Percentiles rank a stretch among this genome's conserved stretches.
These are phyloP conservation scores for Eutypella sp. DNA, from an alignment of 2,329 filamentous ascomycete species.

Conservation along the genomic window DNA sequence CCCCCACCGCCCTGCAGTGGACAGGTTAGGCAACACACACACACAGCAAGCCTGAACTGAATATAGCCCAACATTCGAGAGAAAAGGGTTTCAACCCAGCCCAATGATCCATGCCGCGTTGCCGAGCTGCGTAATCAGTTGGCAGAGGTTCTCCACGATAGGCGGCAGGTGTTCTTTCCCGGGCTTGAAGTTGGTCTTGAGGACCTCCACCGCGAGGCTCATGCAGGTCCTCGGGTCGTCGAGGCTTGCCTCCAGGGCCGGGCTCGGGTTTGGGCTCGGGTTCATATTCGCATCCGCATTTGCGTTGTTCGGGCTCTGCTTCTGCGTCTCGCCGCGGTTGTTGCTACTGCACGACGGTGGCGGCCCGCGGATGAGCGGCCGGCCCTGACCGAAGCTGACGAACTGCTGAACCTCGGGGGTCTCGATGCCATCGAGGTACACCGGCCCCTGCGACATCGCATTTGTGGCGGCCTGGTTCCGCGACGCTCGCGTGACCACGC, in stretches of 20 bases:
- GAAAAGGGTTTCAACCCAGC: constrained; percentile 14
- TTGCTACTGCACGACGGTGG: too few relatives aligned
- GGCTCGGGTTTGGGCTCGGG: too few relatives aligned
- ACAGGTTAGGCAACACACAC: too few relatives aligned
- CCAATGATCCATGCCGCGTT: constrained; percentile 40
- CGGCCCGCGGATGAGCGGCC: constrained; percentile 42
- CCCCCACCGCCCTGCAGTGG: too few relatives aligned
- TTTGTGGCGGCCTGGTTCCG: constrained; percentile 23
- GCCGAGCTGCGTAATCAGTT: constrained; percentile 57
- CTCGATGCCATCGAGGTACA: constrained; percentile 55
- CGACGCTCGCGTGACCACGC: constrained; percentile 48
- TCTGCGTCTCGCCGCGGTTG: too few relatives aligned
- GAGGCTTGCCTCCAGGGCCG: constrained; percentile 40
- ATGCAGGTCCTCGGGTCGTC: constrained; percentile 56
- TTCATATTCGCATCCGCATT: too few relatives aligned
- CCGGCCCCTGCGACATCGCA: constrained; percentile 30
- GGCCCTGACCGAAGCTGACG: constrained; percentile 49
- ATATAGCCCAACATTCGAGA: too few relatives aligned
- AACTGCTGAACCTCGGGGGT: constrained; percentile 51
- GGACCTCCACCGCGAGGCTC: constrained; percentile 50
- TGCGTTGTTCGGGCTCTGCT: too few relatives aligned
- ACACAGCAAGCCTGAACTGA: too few relatives aligned
- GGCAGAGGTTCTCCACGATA: constrained; percentile 62
- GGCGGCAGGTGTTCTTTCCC: constrained; percentile 45
- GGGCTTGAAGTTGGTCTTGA: constrained; percentile 48